phyloP scores from a whole-genome alignment of 2,329 filamentous ascomycete genomes.

The Clarireedia hainanense region DNA sequence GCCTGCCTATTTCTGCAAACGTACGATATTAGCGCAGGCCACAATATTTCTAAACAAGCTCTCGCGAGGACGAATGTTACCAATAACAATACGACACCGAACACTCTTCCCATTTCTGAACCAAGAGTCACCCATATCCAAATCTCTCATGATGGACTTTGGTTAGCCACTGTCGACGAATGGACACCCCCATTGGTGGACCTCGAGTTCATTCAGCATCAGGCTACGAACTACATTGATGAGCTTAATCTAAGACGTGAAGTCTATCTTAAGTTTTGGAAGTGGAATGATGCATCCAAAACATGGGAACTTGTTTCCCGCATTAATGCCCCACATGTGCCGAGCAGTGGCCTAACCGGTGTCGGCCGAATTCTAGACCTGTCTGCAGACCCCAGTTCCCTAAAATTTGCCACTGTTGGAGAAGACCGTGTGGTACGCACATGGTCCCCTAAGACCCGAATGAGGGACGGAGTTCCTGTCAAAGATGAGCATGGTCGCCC shows the following conservation, averaged over 20 bases:
- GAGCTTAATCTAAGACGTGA: slow-evolving; percentile 53
- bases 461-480: slow-evolving; percentile 58
- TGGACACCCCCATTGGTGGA: slow-evolving; percentile 74
- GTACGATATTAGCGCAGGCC: slow-evolving; percentile 73
- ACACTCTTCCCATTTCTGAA: slow-evolving; percentile 64
- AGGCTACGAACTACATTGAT: slow-evolving; percentile 36
- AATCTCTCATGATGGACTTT: slow-evolving; percentile 73
- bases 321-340: slow-evolving; percentile 73
- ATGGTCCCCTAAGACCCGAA: slow-evolving; percentile 69
- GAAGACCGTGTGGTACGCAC: slow-evolving; percentile 70
- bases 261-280: slow-evolving; percentile 87
- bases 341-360: slow-evolving; percentile 40
- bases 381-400: slow-evolving; percentile 57
- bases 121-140: slow-evolving; percentile 70
- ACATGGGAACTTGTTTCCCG: slow-evolving; percentile 72
- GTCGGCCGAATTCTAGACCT: slow-evolving; percentile 62
- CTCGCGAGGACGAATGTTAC: slow-evolving; percentile 83
- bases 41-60: slow-evolving; percentile 78
- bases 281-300: slow-evolving; percentile 48
- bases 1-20: slow-evolving; percentile 66
- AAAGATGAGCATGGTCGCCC: slow-evolving; percentile 50
- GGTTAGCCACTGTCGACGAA: slow-evolving; percentile 87
- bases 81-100: slow-evolving; percentile 66
- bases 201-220: slow-evolving; percentile 47
- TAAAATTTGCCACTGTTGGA: slow-evolving; percentile 78